A percentile compares a stretch with the other conserved stretches of the same genome.
phyloP scores from a whole-genome alignment of 2,329 filamentous ascomycete species.

The Colletotrichum nymphaeae region DNA sequence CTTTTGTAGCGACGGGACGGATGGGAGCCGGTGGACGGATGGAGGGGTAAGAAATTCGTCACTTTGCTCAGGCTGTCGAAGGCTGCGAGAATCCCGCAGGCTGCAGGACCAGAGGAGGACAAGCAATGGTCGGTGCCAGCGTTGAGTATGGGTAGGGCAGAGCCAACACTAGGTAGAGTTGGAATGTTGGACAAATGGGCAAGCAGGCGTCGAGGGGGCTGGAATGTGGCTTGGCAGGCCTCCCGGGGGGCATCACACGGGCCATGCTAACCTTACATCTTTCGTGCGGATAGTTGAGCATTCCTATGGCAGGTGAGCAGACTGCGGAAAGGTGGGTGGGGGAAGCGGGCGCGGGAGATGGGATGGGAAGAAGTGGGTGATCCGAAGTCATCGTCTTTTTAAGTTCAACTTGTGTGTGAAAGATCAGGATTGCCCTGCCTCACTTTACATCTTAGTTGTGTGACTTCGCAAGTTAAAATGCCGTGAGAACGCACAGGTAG shows the following conservation, averaged over 20 bases:
- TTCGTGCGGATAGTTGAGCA: no score
- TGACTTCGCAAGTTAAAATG: background rate
- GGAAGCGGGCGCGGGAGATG: slow-evolving; percentile 1
- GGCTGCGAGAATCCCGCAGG: no score
- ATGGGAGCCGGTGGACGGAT: background rate
- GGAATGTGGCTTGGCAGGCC: background rate
- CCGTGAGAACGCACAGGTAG: background rate
- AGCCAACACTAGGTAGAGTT: background rate
- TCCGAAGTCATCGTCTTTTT: background rate
- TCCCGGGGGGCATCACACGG: background rate
- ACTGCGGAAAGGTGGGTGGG: background rate
- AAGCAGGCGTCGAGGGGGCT: background rate
- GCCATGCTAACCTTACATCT: background rate
- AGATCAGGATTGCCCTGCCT: slow-evolving; percentile 16
- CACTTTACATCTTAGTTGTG: background rate
- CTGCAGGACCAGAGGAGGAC: no score
- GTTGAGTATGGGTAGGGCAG: background rate
- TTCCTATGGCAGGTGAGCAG: background rate
- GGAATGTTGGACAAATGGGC: background rate
- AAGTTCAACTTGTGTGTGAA: background rate
- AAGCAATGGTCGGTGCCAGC: background rate
- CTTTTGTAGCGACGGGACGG: background rate
- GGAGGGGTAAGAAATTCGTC: background rate
- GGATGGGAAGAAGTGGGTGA: slow-evolving; percentile 7
- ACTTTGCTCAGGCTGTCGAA: no score